Percentiles rank a stretch among this genome's conserved stretches.
phyloP scores from a whole-genome alignment of 331 rosid genomes.

The Acacia pycnantha region DNA sequence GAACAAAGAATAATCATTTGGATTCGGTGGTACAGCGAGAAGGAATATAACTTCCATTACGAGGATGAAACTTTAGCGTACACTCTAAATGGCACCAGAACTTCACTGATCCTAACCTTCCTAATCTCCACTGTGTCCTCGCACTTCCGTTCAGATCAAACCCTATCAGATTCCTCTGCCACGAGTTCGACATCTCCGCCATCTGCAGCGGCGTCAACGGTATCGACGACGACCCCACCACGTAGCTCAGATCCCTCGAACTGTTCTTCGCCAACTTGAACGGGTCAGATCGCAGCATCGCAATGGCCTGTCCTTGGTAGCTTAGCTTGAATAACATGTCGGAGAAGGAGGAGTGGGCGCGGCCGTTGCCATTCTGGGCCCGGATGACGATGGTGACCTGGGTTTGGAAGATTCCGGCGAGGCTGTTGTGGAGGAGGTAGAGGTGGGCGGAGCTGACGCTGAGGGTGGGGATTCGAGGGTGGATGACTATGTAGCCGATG shows the following conservation, averaged over 20 bases:
- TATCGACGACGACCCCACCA: slow-evolving; percentile 50
- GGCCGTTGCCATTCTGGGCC: slow-evolving; percentile 72
- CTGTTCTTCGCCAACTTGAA: slow-evolving; percentile 60
- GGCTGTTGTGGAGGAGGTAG: slow-evolving; percentile 38
- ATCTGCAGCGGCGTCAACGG: slow-evolving; percentile 57
- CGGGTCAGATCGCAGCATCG: slow-evolving; percentile 36
- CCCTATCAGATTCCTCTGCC: slow-evolving; percentile 50
- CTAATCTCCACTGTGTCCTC: slow-evolving; percentile 64
- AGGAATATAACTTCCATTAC: slow-evolving; percentile 55
- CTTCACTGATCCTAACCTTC: slow-evolving; percentile 58
- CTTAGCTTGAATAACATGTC: slow-evolving; percentile 46
- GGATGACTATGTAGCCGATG: slow-evolving; percentile 61
- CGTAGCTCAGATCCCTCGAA: slow-evolving; percentile 43
- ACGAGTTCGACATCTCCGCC: slow-evolving; percentile 46
- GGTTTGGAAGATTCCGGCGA: slow-evolving; percentile 55
- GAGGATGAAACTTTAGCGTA: slow-evolving; percentile 58
- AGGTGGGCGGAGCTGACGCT: slow-evolving; percentile 52
- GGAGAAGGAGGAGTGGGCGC: slow-evolving; percentile 73
- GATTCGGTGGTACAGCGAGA: slow-evolving; percentile 61
- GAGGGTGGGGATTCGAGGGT: slow-evolving; percentile 71
- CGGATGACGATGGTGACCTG: slow-evolving; percentile 39
- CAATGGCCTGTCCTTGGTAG: slow-evolving; percentile 51
- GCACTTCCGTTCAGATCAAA: slow-evolving; percentile 63
- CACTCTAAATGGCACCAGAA: slow-evolving; percentile 62
- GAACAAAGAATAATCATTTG: slow-evolving; percentile 15